phyloP scores from a whole-genome alignment of 768 basidiomycete genomes.

The Leccinum arenicola region DNA sequence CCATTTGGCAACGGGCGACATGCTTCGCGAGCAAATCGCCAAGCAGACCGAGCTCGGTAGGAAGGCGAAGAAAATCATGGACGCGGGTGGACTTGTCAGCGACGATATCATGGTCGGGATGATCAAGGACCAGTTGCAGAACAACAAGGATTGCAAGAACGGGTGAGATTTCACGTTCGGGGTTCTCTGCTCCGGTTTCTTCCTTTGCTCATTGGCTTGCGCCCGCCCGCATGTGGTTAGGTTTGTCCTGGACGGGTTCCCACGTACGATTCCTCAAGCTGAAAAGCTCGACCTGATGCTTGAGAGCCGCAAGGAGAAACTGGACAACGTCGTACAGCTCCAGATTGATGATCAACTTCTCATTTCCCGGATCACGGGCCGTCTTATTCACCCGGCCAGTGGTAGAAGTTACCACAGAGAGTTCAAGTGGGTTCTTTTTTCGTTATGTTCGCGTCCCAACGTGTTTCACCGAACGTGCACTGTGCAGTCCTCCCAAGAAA shows the following conservation, averaged over 20 bases:
- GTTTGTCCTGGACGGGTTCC: slow-evolving; percentile 99
- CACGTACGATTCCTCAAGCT: slow-evolving; percentile 94
- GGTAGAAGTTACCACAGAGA: slow-evolving; percentile 94
- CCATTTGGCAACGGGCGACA: slow-evolving; percentile 98
- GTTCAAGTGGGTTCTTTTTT: slow-evolving; percentile 70
- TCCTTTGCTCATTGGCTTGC: background rate
- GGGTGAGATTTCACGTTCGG: slow-evolving; percentile 62
- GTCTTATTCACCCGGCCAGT: slow-evolving; percentile 85
- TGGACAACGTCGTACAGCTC: slow-evolving; percentile 91
- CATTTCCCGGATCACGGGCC: slow-evolving; percentile 96
- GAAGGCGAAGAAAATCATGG: slow-evolving; percentile 97
- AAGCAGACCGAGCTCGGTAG: slow-evolving; percentile 84
- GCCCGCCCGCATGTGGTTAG: slow-evolving; percentile 37
- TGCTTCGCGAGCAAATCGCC: slow-evolving; percentile 92
- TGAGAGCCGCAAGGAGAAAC: slow-evolving; percentile 71
- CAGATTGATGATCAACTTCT: slow-evolving; percentile 92
- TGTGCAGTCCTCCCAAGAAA: slow-evolving; percentile 91
- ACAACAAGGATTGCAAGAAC: slow-evolving; percentile 90
- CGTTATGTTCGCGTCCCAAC: background rate
- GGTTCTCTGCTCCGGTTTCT: background rate
- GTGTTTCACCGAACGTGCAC: slow-evolving; percentile 8
- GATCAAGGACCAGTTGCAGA: slow-evolving; percentile 94
- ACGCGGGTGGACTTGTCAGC: slow-evolving; percentile 88
- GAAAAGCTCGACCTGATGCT: slow-evolving; percentile 96
- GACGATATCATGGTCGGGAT: slow-evolving; percentile 98